phyloP scores from a whole-genome alignment of 768 basidiomycete genomes.

The Agaricus blazei region DNA sequence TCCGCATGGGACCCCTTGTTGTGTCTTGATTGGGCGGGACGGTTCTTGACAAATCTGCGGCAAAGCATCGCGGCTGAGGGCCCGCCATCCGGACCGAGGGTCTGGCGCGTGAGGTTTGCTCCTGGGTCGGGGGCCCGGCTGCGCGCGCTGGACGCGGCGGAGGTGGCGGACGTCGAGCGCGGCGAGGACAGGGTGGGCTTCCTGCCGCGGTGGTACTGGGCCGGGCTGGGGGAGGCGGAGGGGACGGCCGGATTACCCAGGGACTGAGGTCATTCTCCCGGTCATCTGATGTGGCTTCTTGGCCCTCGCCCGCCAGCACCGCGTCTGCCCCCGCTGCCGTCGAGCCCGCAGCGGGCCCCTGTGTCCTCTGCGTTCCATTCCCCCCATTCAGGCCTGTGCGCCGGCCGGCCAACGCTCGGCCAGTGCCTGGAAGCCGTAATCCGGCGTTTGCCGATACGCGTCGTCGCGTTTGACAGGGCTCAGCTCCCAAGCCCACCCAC shows the following conservation, averaged over 20 bases:
- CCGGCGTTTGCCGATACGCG: constrained; percentile 49
- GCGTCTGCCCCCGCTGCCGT: too few relatives aligned
- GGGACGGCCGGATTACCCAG: neutral
- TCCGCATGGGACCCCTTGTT: constrained; percentile 72
- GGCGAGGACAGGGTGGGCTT: constrained; percentile 79
- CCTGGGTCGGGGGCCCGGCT: constrained; percentile 57
- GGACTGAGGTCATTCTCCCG: neutral
- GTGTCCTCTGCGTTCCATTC: too few relatives aligned
- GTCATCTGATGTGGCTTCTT: constrained; percentile 6
- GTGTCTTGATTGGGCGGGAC: constrained; percentile 72
- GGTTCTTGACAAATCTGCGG: constrained; percentile 53
- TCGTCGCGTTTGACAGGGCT: constrained; percentile 43
- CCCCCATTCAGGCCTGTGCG: neutral
- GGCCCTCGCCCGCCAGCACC: neutral
- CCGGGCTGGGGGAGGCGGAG: constrained; percentile 22
- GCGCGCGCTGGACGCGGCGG: constrained; percentile 39
- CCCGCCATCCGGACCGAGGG: constrained; percentile 20
- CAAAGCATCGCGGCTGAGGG: constrained; percentile 22
- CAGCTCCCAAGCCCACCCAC: constrained; percentile 24
- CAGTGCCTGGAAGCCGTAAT: constrained; percentile 32
- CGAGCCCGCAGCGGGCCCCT: too few relatives aligned
- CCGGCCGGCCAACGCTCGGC: constrained; percentile 22
- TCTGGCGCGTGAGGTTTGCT: constrained; percentile 70
- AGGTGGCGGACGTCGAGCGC: constrained; percentile 51
- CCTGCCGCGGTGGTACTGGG: constrained; percentile 69